Conservation (phyloP, 2,329 filamentous ascomycete species). For the Fusarium paranaense region DNA sequence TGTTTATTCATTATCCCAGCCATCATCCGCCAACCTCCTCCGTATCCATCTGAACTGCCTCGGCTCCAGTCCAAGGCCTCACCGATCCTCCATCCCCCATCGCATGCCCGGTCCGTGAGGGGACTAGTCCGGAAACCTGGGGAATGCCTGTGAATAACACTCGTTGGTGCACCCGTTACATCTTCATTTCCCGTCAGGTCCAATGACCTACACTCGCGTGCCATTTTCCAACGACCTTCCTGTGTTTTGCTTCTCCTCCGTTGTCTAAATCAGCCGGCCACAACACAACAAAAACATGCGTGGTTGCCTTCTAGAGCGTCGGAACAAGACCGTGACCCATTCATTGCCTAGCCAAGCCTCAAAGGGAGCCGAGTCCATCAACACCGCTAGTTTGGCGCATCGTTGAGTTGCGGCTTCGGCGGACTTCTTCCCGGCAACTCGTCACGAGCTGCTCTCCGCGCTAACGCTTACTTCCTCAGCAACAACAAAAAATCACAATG, state of each 20-base stretch:
- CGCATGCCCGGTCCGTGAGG: slow-evolving; percentile 1
- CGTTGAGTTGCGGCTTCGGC: not conserved
- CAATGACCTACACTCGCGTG: slow-evolving; percentile 31
- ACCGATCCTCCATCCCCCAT: not conserved
- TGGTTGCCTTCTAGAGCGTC: not conserved
- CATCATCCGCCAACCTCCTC: not conserved
- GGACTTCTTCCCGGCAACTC: slow-evolving; percentile 24
- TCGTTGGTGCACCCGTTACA: slow-evolving; percentile 1
- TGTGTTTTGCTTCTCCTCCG: slow-evolving; percentile 15
- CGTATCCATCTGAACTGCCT: not conserved
- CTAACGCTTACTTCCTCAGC: not conserved
- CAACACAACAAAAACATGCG: not conserved
- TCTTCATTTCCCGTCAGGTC: slow-evolving; percentile 38
- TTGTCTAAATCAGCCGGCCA: not conserved
- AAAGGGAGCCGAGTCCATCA: not conserved
- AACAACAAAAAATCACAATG: not conserved
- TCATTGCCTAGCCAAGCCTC: not conserved
- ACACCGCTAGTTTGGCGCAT: not conserved
- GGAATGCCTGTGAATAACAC: slow-evolving; percentile 8
- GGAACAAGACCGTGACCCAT: not conserved
- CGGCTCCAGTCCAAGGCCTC: slow-evolving; percentile 1
- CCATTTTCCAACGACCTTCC: slow-evolving; percentile 18
- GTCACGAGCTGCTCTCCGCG: slow-evolving; percentile 1
- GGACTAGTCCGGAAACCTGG: slow-evolving; percentile 3
- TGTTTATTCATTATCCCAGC: not conserved